Conservation (phyloP, 768 basidiomycete species). For the Russula earlei region DNA sequence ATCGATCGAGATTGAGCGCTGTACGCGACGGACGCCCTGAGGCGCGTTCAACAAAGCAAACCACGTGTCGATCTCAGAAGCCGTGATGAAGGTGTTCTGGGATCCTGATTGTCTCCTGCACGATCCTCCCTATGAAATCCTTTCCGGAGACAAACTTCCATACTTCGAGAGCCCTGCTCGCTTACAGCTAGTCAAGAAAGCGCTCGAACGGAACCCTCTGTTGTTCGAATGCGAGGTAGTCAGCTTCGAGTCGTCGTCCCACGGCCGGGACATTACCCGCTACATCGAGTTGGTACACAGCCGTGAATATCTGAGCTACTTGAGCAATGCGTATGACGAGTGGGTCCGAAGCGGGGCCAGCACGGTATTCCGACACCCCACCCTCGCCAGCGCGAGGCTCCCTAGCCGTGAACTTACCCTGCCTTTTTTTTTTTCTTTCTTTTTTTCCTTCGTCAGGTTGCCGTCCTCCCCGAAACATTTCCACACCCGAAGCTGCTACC, state of each 20-base stretch:
- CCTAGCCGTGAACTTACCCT: background rate
- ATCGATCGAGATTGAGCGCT: background rate
- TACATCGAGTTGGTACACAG: conserved; percentile 23
- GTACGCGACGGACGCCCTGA: background rate
- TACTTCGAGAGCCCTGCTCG: conserved; percentile 28
- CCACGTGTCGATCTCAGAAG: too few species aligned
- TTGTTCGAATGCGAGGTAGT: conserved; percentile 16
- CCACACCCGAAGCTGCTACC: conserved; percentile 21
- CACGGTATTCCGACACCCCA: conserved; percentile 14
- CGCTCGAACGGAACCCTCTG: conserved; percentile 12
- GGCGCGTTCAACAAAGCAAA: too few species aligned
- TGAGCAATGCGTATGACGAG: conserved; percentile 24
- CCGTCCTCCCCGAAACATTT: conserved; percentile 28
- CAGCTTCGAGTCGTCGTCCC: background rate
- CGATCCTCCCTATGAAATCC: conserved; percentile 27
- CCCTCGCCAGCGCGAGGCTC: background rate
- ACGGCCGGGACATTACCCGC: conserved; percentile 2
- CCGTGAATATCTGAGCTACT: conserved; percentile 23
- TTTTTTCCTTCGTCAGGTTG: conserved; percentile 1
- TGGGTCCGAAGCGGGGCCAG: conserved; percentile 26
- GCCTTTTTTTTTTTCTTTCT: too few species aligned
- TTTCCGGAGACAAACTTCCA: conserved; percentile 23
- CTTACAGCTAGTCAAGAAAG: conserved; percentile 20
- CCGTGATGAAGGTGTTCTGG: conserved; percentile 22
- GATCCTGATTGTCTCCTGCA: conserved; percentile 22